Conservation (phyloP, 2,329 filamentous ascomycete species). For the Ceratocystis huliohia region DNA sequence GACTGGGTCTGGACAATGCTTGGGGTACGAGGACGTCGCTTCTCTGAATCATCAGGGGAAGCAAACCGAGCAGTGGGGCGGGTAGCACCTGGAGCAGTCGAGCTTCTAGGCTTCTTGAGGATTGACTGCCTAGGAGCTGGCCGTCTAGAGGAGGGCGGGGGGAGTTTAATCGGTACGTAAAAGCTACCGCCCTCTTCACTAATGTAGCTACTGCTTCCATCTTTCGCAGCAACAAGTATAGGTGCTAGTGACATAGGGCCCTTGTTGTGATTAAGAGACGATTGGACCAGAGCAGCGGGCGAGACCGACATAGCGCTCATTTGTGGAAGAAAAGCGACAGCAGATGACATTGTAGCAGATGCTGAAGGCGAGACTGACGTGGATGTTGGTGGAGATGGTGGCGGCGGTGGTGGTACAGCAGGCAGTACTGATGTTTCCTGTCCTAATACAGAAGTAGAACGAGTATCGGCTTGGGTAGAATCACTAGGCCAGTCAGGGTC, state of each 20-base stretch:
- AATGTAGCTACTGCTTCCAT: not conserved
- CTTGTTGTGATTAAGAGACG: not conserved
- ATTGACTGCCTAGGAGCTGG: slow-evolving; percentile 38
- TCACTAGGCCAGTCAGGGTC: slow-evolving; percentile 15
- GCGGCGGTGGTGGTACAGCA: not conserved
- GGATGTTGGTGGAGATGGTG: not conserved
- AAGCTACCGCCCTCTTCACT: not conserved
- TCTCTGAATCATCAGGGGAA: slow-evolving; percentile 37
- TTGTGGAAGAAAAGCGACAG: slow-evolving; percentile 7
- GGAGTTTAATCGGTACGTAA: not conserved
- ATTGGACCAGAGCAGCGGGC: not conserved
- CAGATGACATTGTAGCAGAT: not conserved
- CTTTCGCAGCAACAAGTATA: not conserved
- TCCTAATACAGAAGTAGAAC: not conserved
- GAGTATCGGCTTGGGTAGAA: slow-evolving; percentile 7
- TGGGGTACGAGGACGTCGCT: not conserved
- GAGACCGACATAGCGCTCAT: not conserved
- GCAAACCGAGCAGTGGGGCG: slow-evolving; percentile 50
- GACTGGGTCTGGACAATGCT: not conserved
- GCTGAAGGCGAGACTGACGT: not conserved
- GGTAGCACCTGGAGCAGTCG: slow-evolving; percentile 39
- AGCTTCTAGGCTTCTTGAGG: slow-evolving; percentile 43
- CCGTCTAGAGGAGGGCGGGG: slow-evolving; percentile 33
- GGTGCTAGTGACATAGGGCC: not conserved
- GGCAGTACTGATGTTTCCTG: not conserved